Base-by-base conservation (phyloP, 352 stramenopile species). In the Ochromonadaceae sp. region DNA sequence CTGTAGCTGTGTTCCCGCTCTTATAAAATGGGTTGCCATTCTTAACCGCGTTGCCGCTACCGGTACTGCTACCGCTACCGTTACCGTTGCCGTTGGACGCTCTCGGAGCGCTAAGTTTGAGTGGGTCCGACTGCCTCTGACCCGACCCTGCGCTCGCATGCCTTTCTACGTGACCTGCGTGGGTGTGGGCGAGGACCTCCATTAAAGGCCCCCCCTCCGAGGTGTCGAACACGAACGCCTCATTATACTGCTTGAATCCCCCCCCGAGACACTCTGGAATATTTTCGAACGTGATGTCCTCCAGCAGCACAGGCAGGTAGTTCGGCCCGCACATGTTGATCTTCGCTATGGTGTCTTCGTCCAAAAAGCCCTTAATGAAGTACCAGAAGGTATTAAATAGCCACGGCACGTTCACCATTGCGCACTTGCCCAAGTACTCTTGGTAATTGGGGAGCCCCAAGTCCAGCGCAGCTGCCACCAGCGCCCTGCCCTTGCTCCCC, bases 321-420 rank as follows among this genome's bases (percentile, higher is more conserved):
- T 44, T 12, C 5, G 25, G 25, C 15, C 55, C 55, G 9, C 3
- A 34, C 20, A 63, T 2, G 20, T 12, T 25, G 15, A 63, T 38
- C 22, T 63, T 63, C 4, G 55, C 55, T 12, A 50, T 10, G 10
- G 55, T 63, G 7, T 7, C n/a, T 48, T 4, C 34, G 22, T 47
- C 30, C 5, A 60, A 22, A 9, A 60, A 3, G 36, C 4, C 5
- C 35, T 60, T 60, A 2, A 60, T 4, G 25, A 47, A 47, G 17
- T 20, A 60, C 52, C 52, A 60, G 20, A 60, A 38, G 17, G 52
- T 7, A 60, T 46, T 60, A 25, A 60, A 60, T 34, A 60, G 12
- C 52, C 32, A 47, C 15, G 52, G 52, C n/a, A 47, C 52, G 25
- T 60, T 60, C 34, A 60, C 22, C 34, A 60, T 60, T 35, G 5